Percentiles rank a stretch among this genome's conserved stretches.
Conservation (phyloP, 208 protist genomes). For the Crithidia bombi region DNA sequence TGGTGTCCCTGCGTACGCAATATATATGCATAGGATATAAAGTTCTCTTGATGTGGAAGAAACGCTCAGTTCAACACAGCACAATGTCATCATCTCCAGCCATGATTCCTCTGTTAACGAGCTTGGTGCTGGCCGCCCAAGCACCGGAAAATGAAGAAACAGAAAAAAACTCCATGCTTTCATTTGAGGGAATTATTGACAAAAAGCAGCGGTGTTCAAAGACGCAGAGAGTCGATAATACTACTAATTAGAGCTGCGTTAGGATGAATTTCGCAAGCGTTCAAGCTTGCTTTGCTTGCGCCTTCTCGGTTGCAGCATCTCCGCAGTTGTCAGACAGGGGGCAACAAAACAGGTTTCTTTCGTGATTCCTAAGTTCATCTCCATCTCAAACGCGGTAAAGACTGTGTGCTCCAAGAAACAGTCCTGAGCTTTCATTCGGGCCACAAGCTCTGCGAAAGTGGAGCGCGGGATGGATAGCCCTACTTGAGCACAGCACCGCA, state of each 20-base stretch:
- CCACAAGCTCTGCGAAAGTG: conserved; percentile 15
- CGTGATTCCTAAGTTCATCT: conserved; percentile 7
- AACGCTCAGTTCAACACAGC: too few species aligned
- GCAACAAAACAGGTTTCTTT: neutral
- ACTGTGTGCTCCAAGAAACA: neutral
- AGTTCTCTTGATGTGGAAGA: too few species aligned
- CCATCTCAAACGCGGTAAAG: conserved; percentile 15
- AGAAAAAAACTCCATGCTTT: neutral
- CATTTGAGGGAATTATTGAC: neutral
- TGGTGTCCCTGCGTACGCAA: too few species aligned
- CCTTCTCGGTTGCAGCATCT: neutral
- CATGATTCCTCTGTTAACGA: too few species aligned
- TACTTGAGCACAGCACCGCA: conserved; percentile 17
- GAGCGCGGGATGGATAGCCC: conserved; percentile 29
- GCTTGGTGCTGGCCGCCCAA: too few species aligned
- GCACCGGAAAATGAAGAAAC: too few species aligned
- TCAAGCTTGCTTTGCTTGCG: conserved; percentile 31
- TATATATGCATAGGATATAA: too few species aligned
- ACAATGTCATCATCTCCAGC: too few species aligned
- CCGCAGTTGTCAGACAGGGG: neutral
- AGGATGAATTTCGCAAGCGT: conserved; percentile 11
- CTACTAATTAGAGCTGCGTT: neutral
- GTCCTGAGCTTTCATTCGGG: neutral
- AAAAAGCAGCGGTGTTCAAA: neutral
- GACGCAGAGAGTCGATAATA: conserved; percentile 10